Evolutionary conservation across 257 asterid species (phyloP), one percentile per base, ranked within the genome.

Genomic region (Striga asiatica): DNA sequence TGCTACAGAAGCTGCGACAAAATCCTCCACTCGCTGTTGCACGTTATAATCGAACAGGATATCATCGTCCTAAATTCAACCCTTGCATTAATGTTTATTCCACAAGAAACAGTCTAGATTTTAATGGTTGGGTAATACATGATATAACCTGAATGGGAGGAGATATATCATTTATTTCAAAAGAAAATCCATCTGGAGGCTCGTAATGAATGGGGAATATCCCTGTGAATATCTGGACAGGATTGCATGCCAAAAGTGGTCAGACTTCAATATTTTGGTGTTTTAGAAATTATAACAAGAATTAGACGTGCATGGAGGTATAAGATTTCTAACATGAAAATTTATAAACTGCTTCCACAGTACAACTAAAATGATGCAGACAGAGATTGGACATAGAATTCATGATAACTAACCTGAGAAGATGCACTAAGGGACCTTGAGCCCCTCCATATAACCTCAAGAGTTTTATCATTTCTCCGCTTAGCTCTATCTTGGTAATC

Each of bases 401-500:
- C 19, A 25, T 11, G 4, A 39, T 39, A 54, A 50, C 28, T 52
- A 62, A 84, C 94, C 94, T 84, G 95, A 39, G 95, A 77, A 24
- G 92, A 79, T 21, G 92, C 75, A 65, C 84, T 66, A 13, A 84
- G 88, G 54, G 95, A 81, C 62, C 65, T 76, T 24, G 95, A 84
- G 31, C 85, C 95, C 81, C 46, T 80, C 95, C 95, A 84, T 27
- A 84, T 70, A 62, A 84, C 79, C 76, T 84, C 95, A n/a, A 84
- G 92, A 37, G 79, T 68, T 76, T 77, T 81, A 60, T 76, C 80
- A 55, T 41, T 23, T 59, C 50, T 78, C 38, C 92, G 74, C 58
- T 77, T 75, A 24, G 84, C 81, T 73, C 92, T 84, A 66, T 84
- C 95, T 81, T 84, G 92, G 69, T 84, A 81, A 64, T 84, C 95